Conservation (phyloP, 192 early-diverging fungal genomes). For the Backusella luteola region DNA sequence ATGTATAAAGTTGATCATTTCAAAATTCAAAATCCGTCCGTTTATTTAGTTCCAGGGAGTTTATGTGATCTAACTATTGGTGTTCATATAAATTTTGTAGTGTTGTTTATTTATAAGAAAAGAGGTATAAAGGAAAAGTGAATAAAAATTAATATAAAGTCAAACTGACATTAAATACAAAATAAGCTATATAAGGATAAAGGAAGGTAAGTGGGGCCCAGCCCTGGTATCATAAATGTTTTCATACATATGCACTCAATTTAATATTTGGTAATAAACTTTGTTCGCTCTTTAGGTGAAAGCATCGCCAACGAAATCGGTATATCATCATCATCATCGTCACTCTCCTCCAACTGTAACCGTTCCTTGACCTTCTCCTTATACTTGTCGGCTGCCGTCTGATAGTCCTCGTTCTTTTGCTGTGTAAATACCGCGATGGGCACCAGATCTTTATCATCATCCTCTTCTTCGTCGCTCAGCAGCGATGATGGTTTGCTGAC, state of each 20-base stretch:
- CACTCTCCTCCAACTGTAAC: neutral
- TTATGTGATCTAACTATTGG: no score
- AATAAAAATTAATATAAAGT: neutral
- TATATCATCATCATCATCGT: conserved; percentile 1
- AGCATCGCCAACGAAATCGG: conserved; percentile 4
- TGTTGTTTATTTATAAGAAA: no score
- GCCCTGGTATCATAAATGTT: neutral
- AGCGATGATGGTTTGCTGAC: conserved; percentile 10
- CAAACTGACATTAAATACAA: neutral
- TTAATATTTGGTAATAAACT: neutral
- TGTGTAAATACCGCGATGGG: conserved; percentile 16
- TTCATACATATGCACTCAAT: neutral
- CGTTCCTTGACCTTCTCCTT: conserved; percentile 30
- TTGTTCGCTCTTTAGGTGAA: neutral
- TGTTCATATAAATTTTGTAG: no score
- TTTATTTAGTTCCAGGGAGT: no score
- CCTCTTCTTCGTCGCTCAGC: conserved; percentile 27
- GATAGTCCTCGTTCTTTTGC: neutral
- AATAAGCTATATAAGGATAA: neutral
- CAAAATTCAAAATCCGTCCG: no score
- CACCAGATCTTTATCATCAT: conserved; percentile 32
- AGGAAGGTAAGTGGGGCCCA: neutral
- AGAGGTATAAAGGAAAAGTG: neutral
- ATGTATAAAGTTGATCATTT: no score
- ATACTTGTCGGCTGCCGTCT: conserved; percentile 28